These are phyloP conservation scores for Penicillium sp. DNA, from an alignment of 2,329 filamentous ascomycete species.

Conservation along the genomic window DNA sequence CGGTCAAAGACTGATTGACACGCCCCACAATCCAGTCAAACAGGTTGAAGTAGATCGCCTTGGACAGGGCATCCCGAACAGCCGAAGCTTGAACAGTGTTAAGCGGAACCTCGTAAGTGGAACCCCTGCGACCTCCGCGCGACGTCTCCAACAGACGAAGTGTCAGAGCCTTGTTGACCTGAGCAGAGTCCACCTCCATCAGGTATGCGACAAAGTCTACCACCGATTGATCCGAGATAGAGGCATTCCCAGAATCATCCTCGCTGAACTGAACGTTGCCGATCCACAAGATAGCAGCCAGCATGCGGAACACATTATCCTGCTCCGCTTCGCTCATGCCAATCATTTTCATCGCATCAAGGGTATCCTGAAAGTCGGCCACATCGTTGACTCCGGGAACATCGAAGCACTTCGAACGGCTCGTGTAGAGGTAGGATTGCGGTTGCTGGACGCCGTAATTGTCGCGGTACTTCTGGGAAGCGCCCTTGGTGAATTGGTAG, in stretches of 20 bases:
- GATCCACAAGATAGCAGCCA: conserved; percentile 87
- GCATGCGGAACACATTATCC: conserved; percentile 94
- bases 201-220: conserved; percentile 94
- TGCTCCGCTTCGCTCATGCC: conserved; percentile 85
- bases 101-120: conserved; percentile 70
- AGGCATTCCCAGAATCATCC: conserved; percentile 84
- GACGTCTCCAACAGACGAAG: conserved; percentile 78
- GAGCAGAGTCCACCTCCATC: conserved; percentile 76
- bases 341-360: conserved; percentile 94
- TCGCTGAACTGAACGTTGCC: conserved; percentile 91
- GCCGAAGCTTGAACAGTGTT: conserved; percentile 83
- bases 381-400: conserved; percentile 92
- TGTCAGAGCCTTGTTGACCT: conserved; percentile 83
- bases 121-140: conserved; percentile 63
- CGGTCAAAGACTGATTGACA: conserved; percentile 83
- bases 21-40: conserved; percentile 98
- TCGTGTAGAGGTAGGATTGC: conserved; percentile 90
- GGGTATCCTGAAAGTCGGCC: conserved; percentile 82
- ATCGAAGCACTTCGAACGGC: conserved; percentile 88
- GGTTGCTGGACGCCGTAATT: conserved; percentile 89
- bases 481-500: conserved; percentile 97
- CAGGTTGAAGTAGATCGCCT: conserved; percentile 94
- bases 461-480: conserved; percentile 80
- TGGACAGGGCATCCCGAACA: conserved; percentile 86
- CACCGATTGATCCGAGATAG: conserved; percentile 82